These are phyloP conservation scores for Physcia stellaris DNA, from an alignment of 495 filamentous ascomycete species.

Conservation along the genomic window DNA sequence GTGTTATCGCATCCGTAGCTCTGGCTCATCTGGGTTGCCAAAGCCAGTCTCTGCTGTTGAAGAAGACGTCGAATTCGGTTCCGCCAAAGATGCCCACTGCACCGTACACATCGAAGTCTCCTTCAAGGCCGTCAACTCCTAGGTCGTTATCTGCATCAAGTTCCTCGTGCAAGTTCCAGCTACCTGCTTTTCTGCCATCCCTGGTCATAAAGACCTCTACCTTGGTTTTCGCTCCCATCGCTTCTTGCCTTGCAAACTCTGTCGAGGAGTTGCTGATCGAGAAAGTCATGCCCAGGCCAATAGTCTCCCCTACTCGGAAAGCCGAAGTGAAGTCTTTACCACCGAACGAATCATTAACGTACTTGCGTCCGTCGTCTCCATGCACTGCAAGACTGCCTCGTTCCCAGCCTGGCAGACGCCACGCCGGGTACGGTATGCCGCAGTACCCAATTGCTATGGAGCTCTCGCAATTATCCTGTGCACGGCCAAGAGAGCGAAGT, in stretches of 20 bases:
- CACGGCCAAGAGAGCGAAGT: constrained; percentile 32
- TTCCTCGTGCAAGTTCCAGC: constrained; percentile 82
- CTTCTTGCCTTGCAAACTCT: constrained; percentile 14
- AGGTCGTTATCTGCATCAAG: constrained; percentile 50
- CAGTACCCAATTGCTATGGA: constrained; percentile 64
- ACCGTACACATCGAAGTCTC: constrained; percentile 65
- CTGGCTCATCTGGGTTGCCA: constrained; percentile 21
- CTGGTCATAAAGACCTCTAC: constrained; percentile 69
- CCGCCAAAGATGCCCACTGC: constrained; percentile 64
- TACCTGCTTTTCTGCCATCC: constrained; percentile 46
- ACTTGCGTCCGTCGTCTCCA: constrained; percentile 78
- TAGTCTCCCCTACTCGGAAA: constrained; percentile 38
- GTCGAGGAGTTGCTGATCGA: constrained; percentile 18
- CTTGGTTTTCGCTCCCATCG: constrained; percentile 16
- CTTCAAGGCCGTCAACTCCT: constrained; percentile 61
- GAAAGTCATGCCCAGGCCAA: constrained; percentile 64
- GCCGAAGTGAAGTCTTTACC: constrained; percentile 57
- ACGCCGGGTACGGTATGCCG: constrained; percentile 73
- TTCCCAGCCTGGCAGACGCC: constrained; percentile 87
- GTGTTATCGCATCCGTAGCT: too few relatives aligned
- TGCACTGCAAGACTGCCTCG: constrained; percentile 75
- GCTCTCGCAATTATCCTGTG: constrained; percentile 32
- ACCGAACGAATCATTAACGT: constrained; percentile 75
- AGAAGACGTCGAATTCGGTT: constrained; percentile 58
- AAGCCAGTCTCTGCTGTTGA: constrained; percentile 37